A percentile compares a stretch with the other conserved stretches of the same genome.
Conservation (phyloP, 345 rosid genomes). For the Cardamine resedifolia region DNA sequence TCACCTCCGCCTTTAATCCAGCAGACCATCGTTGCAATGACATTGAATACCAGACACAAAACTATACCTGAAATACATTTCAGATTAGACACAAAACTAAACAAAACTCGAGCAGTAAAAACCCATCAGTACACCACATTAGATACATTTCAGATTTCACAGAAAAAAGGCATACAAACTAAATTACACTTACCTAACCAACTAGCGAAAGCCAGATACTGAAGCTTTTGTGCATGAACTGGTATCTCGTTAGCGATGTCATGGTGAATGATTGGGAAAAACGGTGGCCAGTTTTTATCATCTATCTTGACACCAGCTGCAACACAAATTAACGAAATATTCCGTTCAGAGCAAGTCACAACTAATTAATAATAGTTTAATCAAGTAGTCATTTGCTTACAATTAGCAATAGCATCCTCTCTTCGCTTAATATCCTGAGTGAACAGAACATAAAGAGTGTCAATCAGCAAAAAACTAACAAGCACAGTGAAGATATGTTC, state of each 20-base stretch:
- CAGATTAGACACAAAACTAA: slow-evolving; percentile 89
- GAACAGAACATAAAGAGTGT: neutral
- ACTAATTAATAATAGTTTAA: neutral
- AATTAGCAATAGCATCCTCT: slow-evolving; percentile 37
- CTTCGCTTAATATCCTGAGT: slow-evolving; percentile 38
- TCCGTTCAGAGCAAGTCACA: neutral
- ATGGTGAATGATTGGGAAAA: slow-evolving; percentile 95
- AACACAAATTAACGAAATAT: slow-evolving; percentile 3
- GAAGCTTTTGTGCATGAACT: slow-evolving; percentile 87
- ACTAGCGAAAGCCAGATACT: slow-evolving; percentile 96
- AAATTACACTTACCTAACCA: slow-evolving; percentile 72
- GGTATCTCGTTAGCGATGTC: slow-evolving; percentile 97
- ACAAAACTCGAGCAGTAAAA: slow-evolving; percentile 25
- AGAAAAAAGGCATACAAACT: neutral
- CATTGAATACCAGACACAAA: slow-evolving; percentile 81
- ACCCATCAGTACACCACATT: neutral
- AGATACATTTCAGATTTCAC: neutral
- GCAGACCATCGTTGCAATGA: slow-evolving; percentile 74
- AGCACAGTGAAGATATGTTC: neutral
- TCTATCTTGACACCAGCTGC: slow-evolving; percentile 76
- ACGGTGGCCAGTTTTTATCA: slow-evolving; percentile 93
- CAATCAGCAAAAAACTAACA: neutral
- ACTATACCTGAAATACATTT: slow-evolving; percentile 71
- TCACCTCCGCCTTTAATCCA: slow-evolving; percentile 98
- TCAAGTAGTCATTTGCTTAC: slow-evolving; percentile 14